phyloP scores from a whole-genome alignment of 208 protist species.

The Crithidia brevicula region DNA sequence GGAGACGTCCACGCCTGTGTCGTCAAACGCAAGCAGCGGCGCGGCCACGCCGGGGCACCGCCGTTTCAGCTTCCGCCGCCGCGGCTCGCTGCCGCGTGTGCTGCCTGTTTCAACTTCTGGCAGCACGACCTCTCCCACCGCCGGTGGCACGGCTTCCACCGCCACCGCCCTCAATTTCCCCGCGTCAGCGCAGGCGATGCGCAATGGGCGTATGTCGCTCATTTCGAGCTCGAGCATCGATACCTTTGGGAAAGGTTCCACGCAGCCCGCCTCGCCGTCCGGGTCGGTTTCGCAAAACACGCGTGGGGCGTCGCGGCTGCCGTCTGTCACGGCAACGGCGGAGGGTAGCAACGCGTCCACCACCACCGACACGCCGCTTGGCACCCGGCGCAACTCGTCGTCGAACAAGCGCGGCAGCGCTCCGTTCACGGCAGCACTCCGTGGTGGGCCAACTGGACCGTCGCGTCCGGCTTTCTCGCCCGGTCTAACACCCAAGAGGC shows the following conservation, averaged over 20 bases:
- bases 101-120: background rate
- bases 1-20: background rate
- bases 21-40: background rate
- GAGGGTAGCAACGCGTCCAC: background rate
- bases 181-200: background rate
- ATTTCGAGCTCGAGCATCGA: background rate
- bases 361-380: background rate
- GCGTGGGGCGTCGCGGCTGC: background rate
- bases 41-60: conserved; percentile 11
- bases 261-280: conserved; percentile 1
- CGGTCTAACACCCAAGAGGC: background rate
- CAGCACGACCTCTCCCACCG: background rate
- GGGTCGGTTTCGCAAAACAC: conserved; percentile 6
- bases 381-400: background rate
- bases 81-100: conserved; percentile 13
- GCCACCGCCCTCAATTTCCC: background rate
- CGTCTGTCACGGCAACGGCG: background rate
- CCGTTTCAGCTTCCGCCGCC: conserved; percentile 10
- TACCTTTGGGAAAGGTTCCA: background rate
- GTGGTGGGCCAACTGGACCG: background rate
- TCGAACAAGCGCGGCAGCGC: background rate
- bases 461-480: background rate
- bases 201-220: background rate
- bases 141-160: background rate
- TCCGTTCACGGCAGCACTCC: background rate